Evolutionary conservation across 2,329 filamentous ascomycete species (phyloP), one percentile per base, ranked within the genome.

Genomic region (Hypoxylon sp.): DNA sequence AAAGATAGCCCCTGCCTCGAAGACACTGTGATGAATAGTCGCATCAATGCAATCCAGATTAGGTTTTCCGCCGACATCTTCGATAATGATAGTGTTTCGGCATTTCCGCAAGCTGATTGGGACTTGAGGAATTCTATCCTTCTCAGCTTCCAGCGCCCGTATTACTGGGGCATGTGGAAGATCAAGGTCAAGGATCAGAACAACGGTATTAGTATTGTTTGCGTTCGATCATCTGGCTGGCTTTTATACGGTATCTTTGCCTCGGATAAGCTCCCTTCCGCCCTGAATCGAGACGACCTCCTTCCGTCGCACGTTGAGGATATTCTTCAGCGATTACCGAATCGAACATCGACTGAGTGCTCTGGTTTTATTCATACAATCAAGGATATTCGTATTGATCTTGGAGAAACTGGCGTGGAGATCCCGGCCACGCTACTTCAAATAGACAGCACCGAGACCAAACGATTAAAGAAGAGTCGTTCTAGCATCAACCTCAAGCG

Each of bases 161-260:
- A 73, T 9, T 73, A 73, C 50, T 75, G 73, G 73, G 73, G 73
- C 1, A 71, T 68, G 54, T 74, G 71, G 73, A 72, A 65, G n/a
- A 65, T 72, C 10, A 52, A 65, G 35, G 44, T 63, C 0, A 57
- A 60, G 46, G 55, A 63, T 3, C 55, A 56, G n/a, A 65, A 70
- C n/a, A 57, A 70, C 11, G 73, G 73, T 10, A 66, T 75, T 24
- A 69, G 65, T 29, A 68, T 75, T 26, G 71, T 74, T 3, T 75
- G 72, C 35, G 73, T 73, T 24, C 55, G 68, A 4, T 70, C 67
- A 8, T 63, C 71, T 19, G 71, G 65, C 6, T 75, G 71, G 70
- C 55, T 73, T 17, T 44, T 72, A 3, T 74, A 73, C 31, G 73
- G 73, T 0, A 70, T 75, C n/a, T 75, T 74, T 52, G 35, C 70